These are phyloP conservation scores for Leptographium lundbergii DNA, from an alignment of 2,329 filamentous ascomycete species.

Conservation along the genomic window DNA sequence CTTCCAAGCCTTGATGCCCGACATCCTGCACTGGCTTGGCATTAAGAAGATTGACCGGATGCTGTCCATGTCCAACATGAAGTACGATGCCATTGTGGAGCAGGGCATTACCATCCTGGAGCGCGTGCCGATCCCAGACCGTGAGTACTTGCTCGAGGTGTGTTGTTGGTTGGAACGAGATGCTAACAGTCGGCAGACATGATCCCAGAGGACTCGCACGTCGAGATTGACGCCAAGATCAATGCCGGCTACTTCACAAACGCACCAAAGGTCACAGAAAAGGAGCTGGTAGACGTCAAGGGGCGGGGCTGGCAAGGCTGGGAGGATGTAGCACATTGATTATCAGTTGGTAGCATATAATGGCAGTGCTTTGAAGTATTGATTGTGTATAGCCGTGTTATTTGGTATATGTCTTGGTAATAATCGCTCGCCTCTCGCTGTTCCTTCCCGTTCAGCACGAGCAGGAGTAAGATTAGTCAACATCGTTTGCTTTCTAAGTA, in stretches of 20 bases:
- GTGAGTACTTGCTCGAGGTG: background rate
- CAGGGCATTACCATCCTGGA: slow-evolving; percentile 3
- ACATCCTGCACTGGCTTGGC: slow-evolving; percentile 7
- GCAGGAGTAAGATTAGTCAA: too few relatives aligned
- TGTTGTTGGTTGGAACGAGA: too few relatives aligned
- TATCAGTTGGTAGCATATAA: too few relatives aligned
- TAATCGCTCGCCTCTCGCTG: too few relatives aligned
- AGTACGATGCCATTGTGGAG: slow-evolving; percentile 6
- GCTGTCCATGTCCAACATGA: slow-evolving; percentile 8
- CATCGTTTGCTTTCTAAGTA: too few relatives aligned
- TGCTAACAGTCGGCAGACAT: background rate
- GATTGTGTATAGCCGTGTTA: too few relatives aligned
- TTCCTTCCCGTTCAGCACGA: too few relatives aligned
- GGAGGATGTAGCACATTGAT: slow-evolving; percentile 4
- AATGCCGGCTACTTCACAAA: slow-evolving; percentile 6
- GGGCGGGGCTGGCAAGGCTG: slow-evolving; percentile 4
- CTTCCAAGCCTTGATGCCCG: slow-evolving; percentile 6
- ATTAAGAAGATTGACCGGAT: slow-evolving; percentile 7
- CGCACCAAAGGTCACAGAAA: background rate
- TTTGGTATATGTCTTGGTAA: too few relatives aligned
- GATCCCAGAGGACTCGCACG: slow-evolving; percentile 3
- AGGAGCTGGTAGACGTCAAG: slow-evolving; percentile 1
- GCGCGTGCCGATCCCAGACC: slow-evolving; percentile 4
- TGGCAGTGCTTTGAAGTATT: too few relatives aligned
- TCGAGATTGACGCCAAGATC: slow-evolving; percentile 7